Evolutionary conservation across 2,329 filamentous ascomycete species (phyloP).

Genomic region (Rhinocladiella mackenziei): DNA sequence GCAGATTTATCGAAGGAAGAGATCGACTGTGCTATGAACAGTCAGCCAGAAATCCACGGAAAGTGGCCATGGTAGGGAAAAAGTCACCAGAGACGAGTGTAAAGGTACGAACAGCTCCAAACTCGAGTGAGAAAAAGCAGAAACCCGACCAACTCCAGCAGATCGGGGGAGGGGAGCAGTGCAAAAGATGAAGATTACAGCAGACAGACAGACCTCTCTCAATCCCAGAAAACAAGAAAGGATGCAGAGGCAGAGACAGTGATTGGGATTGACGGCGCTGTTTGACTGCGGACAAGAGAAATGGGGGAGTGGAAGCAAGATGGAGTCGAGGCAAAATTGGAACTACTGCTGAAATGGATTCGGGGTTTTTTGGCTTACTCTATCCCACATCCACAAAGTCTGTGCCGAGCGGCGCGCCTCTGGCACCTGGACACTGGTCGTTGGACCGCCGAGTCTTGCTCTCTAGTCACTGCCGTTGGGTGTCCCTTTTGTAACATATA

Average conservation of each 20-base stretch:
- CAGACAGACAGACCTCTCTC: conserved; percentile 17
- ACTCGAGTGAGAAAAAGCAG: conserved; percentile 23
- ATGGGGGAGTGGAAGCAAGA: conserved; percentile 27
- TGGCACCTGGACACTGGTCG: no score
- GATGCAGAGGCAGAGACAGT: conserved; percentile 34
- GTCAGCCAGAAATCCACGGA: conserved; percentile 11
- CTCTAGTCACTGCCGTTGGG: no score
- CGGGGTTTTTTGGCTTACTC: conserved; percentile 10
- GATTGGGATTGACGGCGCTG: conserved; percentile 27
- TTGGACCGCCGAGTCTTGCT: no score
- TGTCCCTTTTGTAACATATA: neutral
- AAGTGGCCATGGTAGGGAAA: neutral
- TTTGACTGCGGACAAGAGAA: conserved; percentile 33
- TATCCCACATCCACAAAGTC: neutral
- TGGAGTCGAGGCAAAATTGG: conserved; percentile 26
- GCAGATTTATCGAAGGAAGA: conserved; percentile 8
- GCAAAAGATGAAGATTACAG: conserved; percentile 27
- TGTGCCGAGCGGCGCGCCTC: no score
- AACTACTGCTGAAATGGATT: conserved; percentile 1
- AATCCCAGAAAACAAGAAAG: conserved; percentile 28
- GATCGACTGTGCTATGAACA: conserved; percentile 8
- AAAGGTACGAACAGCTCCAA: conserved; percentile 16
- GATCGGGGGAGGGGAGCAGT: conserved; percentile 21
- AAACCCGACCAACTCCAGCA: conserved; percentile 27
- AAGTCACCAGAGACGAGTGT: conserved; percentile 15